Percentiles rank a stretch among this genome's conserved stretches.
Evolutionary conservation across 371 early-diverging fungal species (phyloP).

Genomic region (Actinomortierella ambigua): DNA sequence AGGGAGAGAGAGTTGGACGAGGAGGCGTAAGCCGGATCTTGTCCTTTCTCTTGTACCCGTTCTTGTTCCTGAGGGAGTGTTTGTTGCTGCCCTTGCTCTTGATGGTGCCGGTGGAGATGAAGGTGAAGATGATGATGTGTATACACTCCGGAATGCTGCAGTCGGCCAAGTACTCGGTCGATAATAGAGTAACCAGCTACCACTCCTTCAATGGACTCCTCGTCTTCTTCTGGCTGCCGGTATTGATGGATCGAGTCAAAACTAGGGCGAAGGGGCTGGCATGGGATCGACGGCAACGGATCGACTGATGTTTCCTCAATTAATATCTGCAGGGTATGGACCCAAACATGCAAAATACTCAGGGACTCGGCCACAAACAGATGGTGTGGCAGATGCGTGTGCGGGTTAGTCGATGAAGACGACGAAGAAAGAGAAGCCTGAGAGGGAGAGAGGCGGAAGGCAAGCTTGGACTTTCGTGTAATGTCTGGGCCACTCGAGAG

Average conservation of each 20-base stretch:
- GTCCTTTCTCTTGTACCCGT: neutral
- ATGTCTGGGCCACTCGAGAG: constrained; percentile 32
- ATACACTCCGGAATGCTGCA: constrained; percentile 16
- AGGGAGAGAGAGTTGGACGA: no score
- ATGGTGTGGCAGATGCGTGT: no score
- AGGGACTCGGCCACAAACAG: no score
- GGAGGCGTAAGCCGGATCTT: neutral
- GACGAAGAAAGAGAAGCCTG: neutral
- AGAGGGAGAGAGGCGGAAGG: constrained; percentile 31
- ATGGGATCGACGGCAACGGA: no score
- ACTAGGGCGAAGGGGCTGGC: no score
- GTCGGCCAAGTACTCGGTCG: constrained; percentile 35
- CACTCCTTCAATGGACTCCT: neutral
- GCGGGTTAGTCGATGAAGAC: no score
- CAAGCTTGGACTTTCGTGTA: constrained; percentile 40
- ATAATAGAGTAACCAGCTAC: constrained; percentile 27
- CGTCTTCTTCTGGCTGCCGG: constrained; percentile 8
- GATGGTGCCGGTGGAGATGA: no score
- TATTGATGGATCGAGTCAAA: constrained; percentile 33
- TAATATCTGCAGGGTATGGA: no score
- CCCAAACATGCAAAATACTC: no score
- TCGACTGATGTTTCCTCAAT: no score
- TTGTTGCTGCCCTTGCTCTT: neutral
- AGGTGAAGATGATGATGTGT: no score
- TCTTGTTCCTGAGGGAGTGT: neutral